Conservation (phyloP, 768 basidiomycete species). For the Panaeolus papilionaceus region DNA sequence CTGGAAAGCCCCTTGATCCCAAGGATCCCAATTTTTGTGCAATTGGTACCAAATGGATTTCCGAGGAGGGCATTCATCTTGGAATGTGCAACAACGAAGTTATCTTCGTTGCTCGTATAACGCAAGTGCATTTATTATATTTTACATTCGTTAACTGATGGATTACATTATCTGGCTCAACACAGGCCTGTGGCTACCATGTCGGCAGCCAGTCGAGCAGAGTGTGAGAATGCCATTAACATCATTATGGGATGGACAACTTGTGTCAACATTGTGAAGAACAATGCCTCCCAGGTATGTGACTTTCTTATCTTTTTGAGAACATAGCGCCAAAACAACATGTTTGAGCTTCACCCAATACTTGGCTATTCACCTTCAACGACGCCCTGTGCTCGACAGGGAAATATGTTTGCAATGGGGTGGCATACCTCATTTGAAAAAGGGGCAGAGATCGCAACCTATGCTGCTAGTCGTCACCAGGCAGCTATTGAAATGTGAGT, state of each 20-base stretch:
- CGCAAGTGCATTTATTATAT: not conserved
- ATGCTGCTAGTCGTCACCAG: not conserved
- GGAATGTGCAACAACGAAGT: not conserved
- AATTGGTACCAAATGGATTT: not conserved
- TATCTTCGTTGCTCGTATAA: not conserved
- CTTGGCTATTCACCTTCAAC: not conserved
- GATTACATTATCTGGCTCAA: not conserved
- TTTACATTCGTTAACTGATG: not conserved
- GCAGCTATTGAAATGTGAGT: not conserved
- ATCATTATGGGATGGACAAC: constrained; percentile 16
- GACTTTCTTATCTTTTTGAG: too few relatives aligned
- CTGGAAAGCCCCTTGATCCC: not conserved
- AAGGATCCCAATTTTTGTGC: not conserved
- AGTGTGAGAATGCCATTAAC: not conserved
- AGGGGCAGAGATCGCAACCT: not conserved
- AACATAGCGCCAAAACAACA: too few relatives aligned
- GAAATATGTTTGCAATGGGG: constrained; percentile 15
- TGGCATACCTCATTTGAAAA: constrained; percentile 8
- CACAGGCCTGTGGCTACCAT: not conserved
- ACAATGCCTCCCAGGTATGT: constrained; percentile 14
- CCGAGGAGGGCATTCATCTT: not conserved
- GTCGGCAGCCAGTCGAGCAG: not conserved
- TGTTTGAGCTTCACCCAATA: not conserved
- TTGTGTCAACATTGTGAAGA: not conserved
- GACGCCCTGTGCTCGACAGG: not conserved